A percentile compares a stretch with the other conserved stretches of the same genome.
Conservation (phyloP, 2,329 filamentous ascomycete genomes). For the Helotiales sp. region DNA sequence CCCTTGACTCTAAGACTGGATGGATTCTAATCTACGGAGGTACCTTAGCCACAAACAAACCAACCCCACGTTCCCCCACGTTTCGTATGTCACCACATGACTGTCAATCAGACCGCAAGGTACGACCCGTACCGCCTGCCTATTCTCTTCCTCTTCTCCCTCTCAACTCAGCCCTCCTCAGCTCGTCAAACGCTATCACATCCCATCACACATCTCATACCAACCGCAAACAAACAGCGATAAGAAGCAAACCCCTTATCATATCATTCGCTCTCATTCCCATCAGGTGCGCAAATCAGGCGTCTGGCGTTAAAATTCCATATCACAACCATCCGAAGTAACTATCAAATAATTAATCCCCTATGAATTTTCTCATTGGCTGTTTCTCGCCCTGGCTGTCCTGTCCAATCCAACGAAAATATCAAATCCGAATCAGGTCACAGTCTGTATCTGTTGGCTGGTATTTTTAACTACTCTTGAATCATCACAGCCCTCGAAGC, state of each 20-base stretch:
- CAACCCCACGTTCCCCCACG: conserved; percentile 13
- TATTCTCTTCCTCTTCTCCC: neutral
- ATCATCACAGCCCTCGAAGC: neutral
- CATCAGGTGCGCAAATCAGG: neutral
- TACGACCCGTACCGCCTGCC: conserved; percentile 10
- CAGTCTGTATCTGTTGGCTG: neutral
- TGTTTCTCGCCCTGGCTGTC: neutral
- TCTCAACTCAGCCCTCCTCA: neutral
- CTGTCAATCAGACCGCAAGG: neutral
- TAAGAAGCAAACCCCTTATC: neutral
- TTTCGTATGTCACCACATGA: conserved; percentile 4
- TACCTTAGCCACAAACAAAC: neutral
- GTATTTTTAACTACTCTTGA: neutral
- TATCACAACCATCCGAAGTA: conserved; percentile 2
- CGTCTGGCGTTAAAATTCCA: neutral
- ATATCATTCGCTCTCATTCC: conserved; percentile 6
- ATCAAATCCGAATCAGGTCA: neutral
- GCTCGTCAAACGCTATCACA: neutral
- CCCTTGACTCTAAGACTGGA: too few species aligned
- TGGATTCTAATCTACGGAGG: too few species aligned
- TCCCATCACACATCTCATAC: neutral
- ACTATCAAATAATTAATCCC: conserved; percentile 8
- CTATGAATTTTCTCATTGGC: conserved; percentile 23
- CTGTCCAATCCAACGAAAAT: neutral
- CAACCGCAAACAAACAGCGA: conserved; percentile 10